Conservation (phyloP, 768 basidiomycete genomes). For the Collybiopsis luxurians region DNA sequence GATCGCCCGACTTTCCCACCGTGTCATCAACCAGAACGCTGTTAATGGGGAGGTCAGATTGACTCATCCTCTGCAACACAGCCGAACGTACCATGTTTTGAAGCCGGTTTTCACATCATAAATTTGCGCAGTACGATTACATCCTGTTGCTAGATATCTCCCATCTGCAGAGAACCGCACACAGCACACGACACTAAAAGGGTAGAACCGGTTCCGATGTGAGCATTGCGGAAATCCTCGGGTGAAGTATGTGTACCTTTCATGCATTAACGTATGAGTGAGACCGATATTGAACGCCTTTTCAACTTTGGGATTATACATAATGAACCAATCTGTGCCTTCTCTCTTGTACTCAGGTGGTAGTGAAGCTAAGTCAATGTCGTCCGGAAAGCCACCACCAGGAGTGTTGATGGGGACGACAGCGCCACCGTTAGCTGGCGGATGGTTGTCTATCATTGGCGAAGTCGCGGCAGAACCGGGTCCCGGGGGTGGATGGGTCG, state of each 20-base stretch:
- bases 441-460: slow-evolving; percentile 18
- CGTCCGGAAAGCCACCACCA: slow-evolving; percentile 43
- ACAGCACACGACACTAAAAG: slow-evolving; percentile 65
- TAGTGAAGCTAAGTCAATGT: slow-evolving; percentile 41
- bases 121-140: slow-evolving; percentile 94
- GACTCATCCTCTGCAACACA: not conserved
- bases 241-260: slow-evolving; percentile 54
- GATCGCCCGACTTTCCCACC: slow-evolving; percentile 58
- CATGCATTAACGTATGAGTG: slow-evolving; percentile 87
- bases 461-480: slow-evolving; percentile 25
- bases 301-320: slow-evolving; percentile 83
- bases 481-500: slow-evolving; percentile 16
- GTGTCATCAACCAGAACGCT: slow-evolving; percentile 64
- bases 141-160: slow-evolving; percentile 90
- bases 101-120: slow-evolving; percentile 87
- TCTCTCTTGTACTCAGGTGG: slow-evolving; percentile 65
- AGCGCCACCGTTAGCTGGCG: slow-evolving; percentile 7
- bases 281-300: slow-evolving; percentile 74
- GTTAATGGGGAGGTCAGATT: not conserved
- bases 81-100: slow-evolving; percentile 65
- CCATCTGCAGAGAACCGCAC: slow-evolving; percentile 94
- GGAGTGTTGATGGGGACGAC: slow-evolving; percentile 10
- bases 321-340: slow-evolving; percentile 85
- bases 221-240: not conserved
- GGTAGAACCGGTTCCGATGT: not conserved